These are phyloP conservation scores for Thraustochytrium sp. DNA, from an alignment of 352 stramenopile species.

Conservation along the genomic window DNA sequence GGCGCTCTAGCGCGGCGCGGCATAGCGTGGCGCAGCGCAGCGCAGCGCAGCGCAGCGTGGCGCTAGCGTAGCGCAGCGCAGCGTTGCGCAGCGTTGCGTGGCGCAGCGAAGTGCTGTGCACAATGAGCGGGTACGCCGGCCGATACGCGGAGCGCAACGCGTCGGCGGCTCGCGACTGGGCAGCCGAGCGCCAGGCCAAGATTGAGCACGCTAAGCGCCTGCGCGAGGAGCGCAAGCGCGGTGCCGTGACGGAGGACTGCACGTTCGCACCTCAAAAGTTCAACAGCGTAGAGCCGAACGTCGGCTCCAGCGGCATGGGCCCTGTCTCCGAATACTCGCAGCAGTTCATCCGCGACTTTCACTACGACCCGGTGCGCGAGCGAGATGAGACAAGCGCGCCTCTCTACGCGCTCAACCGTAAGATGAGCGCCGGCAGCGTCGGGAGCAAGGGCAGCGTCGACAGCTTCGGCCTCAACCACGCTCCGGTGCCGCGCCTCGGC, in stretches of 20 bases:
- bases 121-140: neutral
- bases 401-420: neutral
- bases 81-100: no score
- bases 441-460: slow-evolving; percentile 18
- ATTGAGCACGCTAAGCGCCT: slow-evolving; percentile 23
- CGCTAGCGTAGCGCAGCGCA: no score
- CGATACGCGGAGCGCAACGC: slow-evolving; percentile 26
- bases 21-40: no score
- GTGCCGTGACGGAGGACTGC: neutral
- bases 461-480: slow-evolving; percentile 5
- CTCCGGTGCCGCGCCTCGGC: neutral
- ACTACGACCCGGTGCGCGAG: neutral
- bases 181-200: slow-evolving; percentile 22
- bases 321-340: slow-evolving; percentile 17
- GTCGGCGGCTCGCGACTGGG: neutral
- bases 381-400: neutral
- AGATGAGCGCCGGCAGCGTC: slow-evolving; percentile 9
- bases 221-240: slow-evolving; percentile 19
- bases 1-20: no score
- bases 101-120: no score
- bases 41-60: no score
- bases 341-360: slow-evolving; percentile 7
- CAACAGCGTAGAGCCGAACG: neutral
- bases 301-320: neutral
- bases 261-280: slow-evolving; percentile 23